Percentiles rank a stretch among this genome's conserved stretches.
Conservation (phyloP, 1,284 basidiomycete genomes). For the Phlebopus sp. region DNA sequence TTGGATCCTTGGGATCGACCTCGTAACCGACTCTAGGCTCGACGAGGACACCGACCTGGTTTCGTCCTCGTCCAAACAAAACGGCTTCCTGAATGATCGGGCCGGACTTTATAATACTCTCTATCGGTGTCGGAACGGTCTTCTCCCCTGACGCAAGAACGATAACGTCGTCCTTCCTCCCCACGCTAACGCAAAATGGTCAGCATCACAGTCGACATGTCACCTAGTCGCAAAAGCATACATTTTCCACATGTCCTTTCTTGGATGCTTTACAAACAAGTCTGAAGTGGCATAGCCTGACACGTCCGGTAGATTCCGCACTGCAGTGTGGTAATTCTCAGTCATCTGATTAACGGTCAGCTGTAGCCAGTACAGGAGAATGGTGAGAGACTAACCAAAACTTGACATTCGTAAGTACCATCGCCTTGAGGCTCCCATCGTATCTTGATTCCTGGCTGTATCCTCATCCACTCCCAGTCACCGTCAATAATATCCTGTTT, state of each 20-base stretch:
- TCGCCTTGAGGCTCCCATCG: slow-evolving; percentile 32
- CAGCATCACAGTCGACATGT: not conserved
- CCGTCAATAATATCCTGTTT: slow-evolving; percentile 16
- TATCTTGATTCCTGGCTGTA: slow-evolving; percentile 16
- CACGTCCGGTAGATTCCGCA: slow-evolving; percentile 20
- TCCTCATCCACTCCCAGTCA: slow-evolving; percentile 33
- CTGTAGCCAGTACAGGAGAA: not conserved
- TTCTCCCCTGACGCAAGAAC: slow-evolving; percentile 31
- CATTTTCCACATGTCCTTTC: slow-evolving; percentile 13
- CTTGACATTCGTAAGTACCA: slow-evolving; percentile 31
- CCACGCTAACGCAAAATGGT: slow-evolving; percentile 14
- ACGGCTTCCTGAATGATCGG: slow-evolving; percentile 30
- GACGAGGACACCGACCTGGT: slow-evolving; percentile 40
- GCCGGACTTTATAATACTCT: slow-evolving; percentile 22
- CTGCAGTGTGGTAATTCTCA: slow-evolving; percentile 12
- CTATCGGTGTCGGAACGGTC: slow-evolving; percentile 32
- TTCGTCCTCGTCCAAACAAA: slow-evolving; percentile 40
- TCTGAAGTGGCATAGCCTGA: slow-evolving; percentile 17
- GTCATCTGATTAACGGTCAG: slow-evolving; percentile 8
- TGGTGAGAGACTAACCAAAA: slow-evolving; percentile 28
- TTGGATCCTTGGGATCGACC: slow-evolving; percentile 29
- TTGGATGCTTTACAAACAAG: slow-evolving; percentile 14
- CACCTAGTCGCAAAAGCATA: not conserved
- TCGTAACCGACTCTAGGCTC: slow-evolving; percentile 27
- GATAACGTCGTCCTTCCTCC: slow-evolving; percentile 28